These are phyloP conservation scores for Saraca asoca DNA, from an alignment of 331 rosid species.

Conservation along the genomic window DNA sequence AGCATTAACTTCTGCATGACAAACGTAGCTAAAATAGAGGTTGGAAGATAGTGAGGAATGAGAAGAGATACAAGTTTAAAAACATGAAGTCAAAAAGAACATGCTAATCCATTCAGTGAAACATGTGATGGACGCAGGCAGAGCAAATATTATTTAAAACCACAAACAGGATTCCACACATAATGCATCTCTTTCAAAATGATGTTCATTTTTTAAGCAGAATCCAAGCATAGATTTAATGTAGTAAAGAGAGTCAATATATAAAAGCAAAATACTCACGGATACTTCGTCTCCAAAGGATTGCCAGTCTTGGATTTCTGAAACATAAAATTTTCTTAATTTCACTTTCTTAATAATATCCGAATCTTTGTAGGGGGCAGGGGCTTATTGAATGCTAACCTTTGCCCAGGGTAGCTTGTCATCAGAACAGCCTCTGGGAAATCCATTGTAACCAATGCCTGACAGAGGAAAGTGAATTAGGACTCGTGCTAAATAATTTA, in stretches of 20 bases:
- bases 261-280: conserved; percentile 56
- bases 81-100: background rate
- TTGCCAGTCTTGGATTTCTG: conserved; percentile 81
- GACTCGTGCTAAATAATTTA: background rate
- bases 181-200: conserved; percentile 1
- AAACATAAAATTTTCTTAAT: conserved; percentile 17
- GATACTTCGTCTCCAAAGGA: conserved; percentile 92
- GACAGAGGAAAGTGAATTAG: conserved; percentile 23
- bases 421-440: conserved; percentile 97
- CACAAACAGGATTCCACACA: background rate
- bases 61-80: background rate
- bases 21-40: conserved; percentile 64
- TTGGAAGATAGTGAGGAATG: background rate
- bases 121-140: conserved; percentile 1
- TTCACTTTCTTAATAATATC: background rate
- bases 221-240: background rate
- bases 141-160: background rate
- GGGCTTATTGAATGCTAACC: conserved; percentile 48
- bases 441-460: conserved; percentile 97
- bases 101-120: background rate
- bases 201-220: conserved; percentile 1
- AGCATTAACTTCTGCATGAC: conserved; percentile 97
- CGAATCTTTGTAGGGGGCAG: background rate
- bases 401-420: conserved; percentile 97
- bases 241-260: conserved; percentile 11